Evolutionary conservation across 768 basidiomycete species (phyloP).

Genomic region (Boletellus sp.): DNA sequence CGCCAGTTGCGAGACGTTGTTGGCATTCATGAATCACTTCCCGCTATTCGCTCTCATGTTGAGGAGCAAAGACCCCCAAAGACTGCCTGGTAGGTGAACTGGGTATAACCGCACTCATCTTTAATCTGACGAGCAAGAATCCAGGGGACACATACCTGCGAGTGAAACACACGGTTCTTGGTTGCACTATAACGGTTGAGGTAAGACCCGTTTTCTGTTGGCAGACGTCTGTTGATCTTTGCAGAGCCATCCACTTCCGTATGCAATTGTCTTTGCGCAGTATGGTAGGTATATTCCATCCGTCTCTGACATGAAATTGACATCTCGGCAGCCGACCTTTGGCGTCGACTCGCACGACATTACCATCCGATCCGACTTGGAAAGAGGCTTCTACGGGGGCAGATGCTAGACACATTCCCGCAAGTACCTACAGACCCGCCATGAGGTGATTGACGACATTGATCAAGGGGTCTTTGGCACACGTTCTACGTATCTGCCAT

Average conservation of each 20-base stretch:
- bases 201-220: conserved; percentile 6
- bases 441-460: conserved; percentile 2
- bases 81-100: conserved; percentile 64
- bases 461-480: conserved; percentile 12
- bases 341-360: conserved; percentile 47
- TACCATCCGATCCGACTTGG: conserved; percentile 58
- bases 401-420: conserved; percentile 48
- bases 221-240: not conserved
- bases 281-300: conserved; percentile 40
- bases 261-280: conserved; percentile 53
- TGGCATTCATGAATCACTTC: conserved; percentile 88
- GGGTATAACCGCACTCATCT: not conserved
- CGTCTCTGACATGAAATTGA: not conserved
- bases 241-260: conserved; percentile 52
- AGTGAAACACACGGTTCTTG: conserved; percentile 25
- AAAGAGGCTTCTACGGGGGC: conserved; percentile 45
- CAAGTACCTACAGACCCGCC: conserved; percentile 9
- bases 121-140: not conserved
- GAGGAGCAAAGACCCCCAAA: conserved; percentile 74
- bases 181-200: conserved; percentile 18
- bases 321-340: conserved; percentile 41
- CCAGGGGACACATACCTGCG: conserved; percentile 28
- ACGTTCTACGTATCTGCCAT: conserved; percentile 29
- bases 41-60: conserved; percentile 88
- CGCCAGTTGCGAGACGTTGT: conserved; percentile 56